Evolutionary conservation across 23 red algal genomes (phyloP).

Genomic region (Porphyridium purpureum): DNA sequence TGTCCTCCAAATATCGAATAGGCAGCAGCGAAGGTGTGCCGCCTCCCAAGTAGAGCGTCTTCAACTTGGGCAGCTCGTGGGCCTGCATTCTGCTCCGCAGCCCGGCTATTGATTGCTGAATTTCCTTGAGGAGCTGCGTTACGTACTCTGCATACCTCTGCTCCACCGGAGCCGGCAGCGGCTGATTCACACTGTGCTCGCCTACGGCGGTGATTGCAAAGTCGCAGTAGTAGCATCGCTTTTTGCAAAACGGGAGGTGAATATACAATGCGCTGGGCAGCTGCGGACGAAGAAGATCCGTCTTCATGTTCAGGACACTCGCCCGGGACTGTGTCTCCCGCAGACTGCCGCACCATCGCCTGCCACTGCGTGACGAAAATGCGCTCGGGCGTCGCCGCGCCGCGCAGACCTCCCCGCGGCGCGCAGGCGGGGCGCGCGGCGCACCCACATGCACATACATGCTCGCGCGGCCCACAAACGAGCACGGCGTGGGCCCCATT

Average conservation of each 20-base stretch:
- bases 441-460: too few species aligned
- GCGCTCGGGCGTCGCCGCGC: too few species aligned
- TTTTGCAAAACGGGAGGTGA: slow-evolving; percentile 88
- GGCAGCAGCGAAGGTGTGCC: slow-evolving; percentile 78
- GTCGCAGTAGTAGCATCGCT: slow-evolving; percentile 89
- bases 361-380: too few species aligned
- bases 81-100: background rate
- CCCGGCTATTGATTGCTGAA: slow-evolving; percentile 6
- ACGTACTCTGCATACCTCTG: slow-evolving; percentile 37
- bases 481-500: too few species aligned
- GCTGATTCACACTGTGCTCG: too few species aligned
- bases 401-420: too few species aligned
- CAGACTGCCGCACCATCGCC: too few species aligned
- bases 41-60: slow-evolving; percentile 82
- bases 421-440: too few species aligned
- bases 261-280: slow-evolving; percentile 49
- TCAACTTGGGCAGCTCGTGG: slow-evolving; percentile 15
- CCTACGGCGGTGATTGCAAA: slow-evolving; percentile 64
- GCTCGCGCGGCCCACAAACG: too few species aligned
- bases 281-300: slow-evolving; percentile 1
- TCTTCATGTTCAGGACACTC: too few species aligned
- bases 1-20: slow-evolving; percentile 7
- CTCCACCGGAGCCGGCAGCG: background rate
- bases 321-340: too few species aligned
- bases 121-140: slow-evolving; percentile 16